Percentiles rank a stretch among this genome's conserved stretches.
phyloP scores from a whole-genome alignment of 1,284 basidiomycete species.

The Mycosarcoma maydis region DNA sequence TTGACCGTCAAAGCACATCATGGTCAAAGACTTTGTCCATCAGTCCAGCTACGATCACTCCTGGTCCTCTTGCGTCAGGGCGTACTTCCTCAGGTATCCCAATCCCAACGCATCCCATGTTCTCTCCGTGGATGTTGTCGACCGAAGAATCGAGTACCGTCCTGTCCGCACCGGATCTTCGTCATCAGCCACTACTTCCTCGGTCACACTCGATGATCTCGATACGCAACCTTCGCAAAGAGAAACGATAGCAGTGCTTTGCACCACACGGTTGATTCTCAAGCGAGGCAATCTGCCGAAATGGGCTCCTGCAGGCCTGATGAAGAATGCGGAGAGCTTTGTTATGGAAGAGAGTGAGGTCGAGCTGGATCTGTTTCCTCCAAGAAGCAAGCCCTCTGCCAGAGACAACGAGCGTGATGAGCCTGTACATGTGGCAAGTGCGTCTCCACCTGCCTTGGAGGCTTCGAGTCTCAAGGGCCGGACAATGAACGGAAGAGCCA shows the following conservation, averaged over 20 bases:
- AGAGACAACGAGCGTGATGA: not conserved
- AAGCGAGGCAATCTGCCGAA: constrained; percentile 88
- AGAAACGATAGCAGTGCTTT: constrained; percentile 75
- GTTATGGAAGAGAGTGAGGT: constrained; percentile 66
- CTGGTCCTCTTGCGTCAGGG: constrained; percentile 67
- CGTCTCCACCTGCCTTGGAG: not conserved
- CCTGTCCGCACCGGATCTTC: constrained; percentile 24
- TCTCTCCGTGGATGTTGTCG: constrained; percentile 91
- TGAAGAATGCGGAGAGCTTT: constrained; percentile 68
- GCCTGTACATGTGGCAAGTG: not conserved
- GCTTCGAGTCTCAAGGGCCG: constrained; percentile 28
- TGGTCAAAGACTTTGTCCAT: constrained; percentile 51
- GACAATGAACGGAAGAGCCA: constrained; percentile 47
- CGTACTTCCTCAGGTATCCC: constrained; percentile 94
- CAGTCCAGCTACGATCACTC: constrained; percentile 45
- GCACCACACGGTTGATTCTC: constrained; percentile 88
- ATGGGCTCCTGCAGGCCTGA: constrained; percentile 86
- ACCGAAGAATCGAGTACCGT: constrained; percentile 70
- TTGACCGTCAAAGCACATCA: constrained; percentile 3
- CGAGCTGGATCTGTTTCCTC: constrained; percentile 55
- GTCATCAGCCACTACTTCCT: constrained; percentile 24
- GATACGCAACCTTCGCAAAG: not conserved
- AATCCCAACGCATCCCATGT: constrained; percentile 95
- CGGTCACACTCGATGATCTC: constrained; percentile 61
- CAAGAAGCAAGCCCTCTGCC: constrained; percentile 6